These are phyloP conservation scores for Globisporangium mamillatum DNA, from an alignment of 352 stramenopile species.

Conservation along the genomic window DNA sequence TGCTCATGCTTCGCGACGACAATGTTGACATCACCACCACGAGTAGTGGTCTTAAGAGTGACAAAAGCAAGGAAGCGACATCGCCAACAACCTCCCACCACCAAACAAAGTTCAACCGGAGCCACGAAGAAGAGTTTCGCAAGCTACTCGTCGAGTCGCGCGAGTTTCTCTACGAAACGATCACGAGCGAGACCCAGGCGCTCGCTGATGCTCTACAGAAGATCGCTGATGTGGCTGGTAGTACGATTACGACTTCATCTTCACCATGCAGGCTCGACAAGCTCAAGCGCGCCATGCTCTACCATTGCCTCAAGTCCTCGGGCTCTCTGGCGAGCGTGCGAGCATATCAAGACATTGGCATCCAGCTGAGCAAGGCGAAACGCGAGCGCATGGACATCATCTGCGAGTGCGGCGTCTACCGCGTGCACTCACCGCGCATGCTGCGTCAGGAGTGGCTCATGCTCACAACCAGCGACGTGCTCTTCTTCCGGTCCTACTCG, in stretches of 20 bases:
- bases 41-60: not conserved
- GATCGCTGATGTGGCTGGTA: slow-evolving; percentile 21
- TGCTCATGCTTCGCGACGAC: slow-evolving; percentile 40
- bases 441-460: slow-evolving; percentile 77
- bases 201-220: slow-evolving; percentile 42
- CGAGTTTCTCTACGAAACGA: slow-evolving; percentile 65
- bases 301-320: slow-evolving; percentile 57
- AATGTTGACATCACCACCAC: not conserved
- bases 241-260: slow-evolving; percentile 9
- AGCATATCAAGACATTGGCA: slow-evolving; percentile 53
- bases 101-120: slow-evolving; percentile 27
- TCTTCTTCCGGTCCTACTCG: slow-evolving; percentile 70
- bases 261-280: slow-evolving; percentile 9
- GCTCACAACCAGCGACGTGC: slow-evolving; percentile 49
- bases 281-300: slow-evolving; percentile 47
- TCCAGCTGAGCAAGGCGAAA: slow-evolving; percentile 50
- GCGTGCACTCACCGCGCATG: slow-evolving; percentile 41
- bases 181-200: slow-evolving; percentile 47
- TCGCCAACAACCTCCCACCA: slow-evolving; percentile 16
- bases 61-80: slow-evolving; percentile 11
- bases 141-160: slow-evolving; percentile 55
- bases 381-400: slow-evolving; percentile 60
- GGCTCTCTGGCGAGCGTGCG: slow-evolving; percentile 36
- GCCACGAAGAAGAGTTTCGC: slow-evolving; percentile 32
- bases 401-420: slow-evolving; percentile 56